Evolutionary conservation across 495 filamentous ascomycete species (phyloP).

Genomic region (Hypomontagnella monticulosa): DNA sequence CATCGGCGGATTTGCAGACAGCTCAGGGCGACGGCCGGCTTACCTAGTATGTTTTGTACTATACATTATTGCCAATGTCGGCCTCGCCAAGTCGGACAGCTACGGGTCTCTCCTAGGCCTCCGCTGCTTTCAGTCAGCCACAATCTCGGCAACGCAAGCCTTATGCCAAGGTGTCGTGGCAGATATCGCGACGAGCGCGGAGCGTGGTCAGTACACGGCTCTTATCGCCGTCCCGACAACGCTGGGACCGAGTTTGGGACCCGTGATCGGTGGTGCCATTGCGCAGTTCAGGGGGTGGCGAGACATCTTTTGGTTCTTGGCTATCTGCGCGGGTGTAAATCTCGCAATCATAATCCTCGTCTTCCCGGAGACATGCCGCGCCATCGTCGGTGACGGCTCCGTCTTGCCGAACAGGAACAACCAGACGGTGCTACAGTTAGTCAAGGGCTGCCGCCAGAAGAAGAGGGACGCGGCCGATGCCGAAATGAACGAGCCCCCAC

Average conservation of each 20-base stretch:
- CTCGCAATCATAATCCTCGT: slow-evolving; percentile 55
- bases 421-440: slow-evolving; percentile 47
- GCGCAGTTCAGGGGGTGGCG: slow-evolving; percentile 71
- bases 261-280: slow-evolving; percentile 70
- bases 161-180: slow-evolving; percentile 66
- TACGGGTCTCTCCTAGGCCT: slow-evolving; percentile 63
- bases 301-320: slow-evolving; percentile 74
- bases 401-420: slow-evolving; percentile 54
- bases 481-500: slow-evolving; percentile 47
- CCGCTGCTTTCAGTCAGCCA: slow-evolving; percentile 64
- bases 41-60: slow-evolving; percentile 64
- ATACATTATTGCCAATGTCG: slow-evolving; percentile 67
- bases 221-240: slow-evolving; percentile 50
- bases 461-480: slow-evolving; percentile 67
- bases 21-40: slow-evolving; percentile 61
- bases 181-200: slow-evolving; percentile 62
- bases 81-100: slow-evolving; percentile 58
- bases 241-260: slow-evolving; percentile 64
- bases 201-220: slow-evolving; percentile 61
- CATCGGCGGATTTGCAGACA: slow-evolving; percentile 65
- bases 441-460: slow-evolving; percentile 52
- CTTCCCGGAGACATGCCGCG: slow-evolving; percentile 70
- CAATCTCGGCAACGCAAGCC: slow-evolving; percentile 60
- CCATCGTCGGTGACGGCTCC: slow-evolving; percentile 72
- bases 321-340: slow-evolving; percentile 58